A percentile compares a stretch with the other conserved stretches of the same genome.
These are phyloP conservation scores for Pyrenochaeta sp. DNA, from an alignment of 2,329 filamentous ascomycete genomes.

Conservation along the genomic window DNA sequence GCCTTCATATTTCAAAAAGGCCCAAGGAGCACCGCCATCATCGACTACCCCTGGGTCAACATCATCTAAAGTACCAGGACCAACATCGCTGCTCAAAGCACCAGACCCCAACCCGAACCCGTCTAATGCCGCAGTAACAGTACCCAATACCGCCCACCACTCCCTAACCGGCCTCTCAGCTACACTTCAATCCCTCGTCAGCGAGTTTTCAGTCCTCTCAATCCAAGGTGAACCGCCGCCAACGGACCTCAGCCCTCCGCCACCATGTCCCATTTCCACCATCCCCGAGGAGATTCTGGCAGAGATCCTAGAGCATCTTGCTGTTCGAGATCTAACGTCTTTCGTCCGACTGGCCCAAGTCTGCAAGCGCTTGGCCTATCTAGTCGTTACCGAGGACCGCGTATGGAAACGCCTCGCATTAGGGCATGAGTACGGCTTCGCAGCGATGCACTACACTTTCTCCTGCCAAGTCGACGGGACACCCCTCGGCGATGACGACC, in stretches of 20 bases:
- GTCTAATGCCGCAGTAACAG: constrained; percentile 61
- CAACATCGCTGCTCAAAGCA: constrained; percentile 42
- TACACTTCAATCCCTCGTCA: constrained; percentile 73
- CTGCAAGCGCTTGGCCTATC: constrained; percentile 86
- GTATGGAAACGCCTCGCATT: constrained; percentile 85
- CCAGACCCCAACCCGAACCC: constrained; percentile 57
- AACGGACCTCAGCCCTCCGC: constrained; percentile 75
- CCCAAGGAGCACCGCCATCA: constrained; percentile 23
- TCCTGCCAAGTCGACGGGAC: constrained; percentile 66
- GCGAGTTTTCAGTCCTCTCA: constrained; percentile 73
- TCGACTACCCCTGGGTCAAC: constrained; percentile 4
- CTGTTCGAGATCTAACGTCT: constrained; percentile 76
- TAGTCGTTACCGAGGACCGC: constrained; percentile 82
- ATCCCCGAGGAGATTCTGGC: constrained; percentile 86
- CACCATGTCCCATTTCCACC: constrained; percentile 79
- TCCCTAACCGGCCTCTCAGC: constrained; percentile 64
- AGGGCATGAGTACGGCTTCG: constrained; percentile 77
- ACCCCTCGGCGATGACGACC: constrained; percentile 48
- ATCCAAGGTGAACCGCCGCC: constrained; percentile 74
- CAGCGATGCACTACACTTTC: constrained; percentile 83
- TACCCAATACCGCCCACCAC: constrained; percentile 64
- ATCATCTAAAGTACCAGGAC: constrained; percentile 35
- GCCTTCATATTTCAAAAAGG: constrained; percentile 58
- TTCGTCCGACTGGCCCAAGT: constrained; percentile 80
- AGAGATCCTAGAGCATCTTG: constrained; percentile 78